Percentiles rank a stretch among this genome's conserved stretches.
phyloP scores from a whole-genome alignment of 805 yeast species.

The Isabelozyma gotoi region DNA sequence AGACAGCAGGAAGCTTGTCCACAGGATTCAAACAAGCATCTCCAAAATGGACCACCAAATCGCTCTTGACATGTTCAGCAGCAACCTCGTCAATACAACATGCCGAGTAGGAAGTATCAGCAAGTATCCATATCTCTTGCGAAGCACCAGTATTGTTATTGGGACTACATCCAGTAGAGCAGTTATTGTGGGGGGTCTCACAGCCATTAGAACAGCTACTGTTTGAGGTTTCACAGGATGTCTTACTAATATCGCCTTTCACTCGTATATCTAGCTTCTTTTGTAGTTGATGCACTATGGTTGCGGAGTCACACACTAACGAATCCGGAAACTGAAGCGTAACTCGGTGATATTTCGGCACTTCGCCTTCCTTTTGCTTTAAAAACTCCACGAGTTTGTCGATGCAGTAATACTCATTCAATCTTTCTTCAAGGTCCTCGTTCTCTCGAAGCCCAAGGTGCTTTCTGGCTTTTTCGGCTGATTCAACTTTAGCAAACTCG shows the following conservation, averaged over 20 bases:
- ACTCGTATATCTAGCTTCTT: constrained; percentile 21
- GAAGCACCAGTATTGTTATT: background rate
- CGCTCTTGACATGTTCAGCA: constrained; percentile 86
- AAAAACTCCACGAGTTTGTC: constrained; percentile 46
- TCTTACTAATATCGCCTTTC: background rate
- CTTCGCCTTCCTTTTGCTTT: constrained; percentile 19
- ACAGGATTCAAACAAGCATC: constrained; percentile 89
- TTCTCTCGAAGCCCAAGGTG: constrained; percentile 24
- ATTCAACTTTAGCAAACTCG: constrained; percentile 42
- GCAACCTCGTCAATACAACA: constrained; percentile 98
- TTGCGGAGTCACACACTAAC: constrained; percentile 74
- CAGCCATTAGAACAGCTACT: background rate
- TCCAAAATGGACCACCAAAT: constrained; percentile 88
- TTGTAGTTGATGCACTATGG: constrained; percentile 58
- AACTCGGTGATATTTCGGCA: constrained; percentile 44
- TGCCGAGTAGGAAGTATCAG: constrained; percentile 93
- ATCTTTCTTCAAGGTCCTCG: constrained; percentile 23
- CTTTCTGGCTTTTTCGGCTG: constrained; percentile 15
- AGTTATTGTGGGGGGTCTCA: background rate
- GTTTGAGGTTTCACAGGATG: too few species aligned
- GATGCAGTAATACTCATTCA: constrained; percentile 57
- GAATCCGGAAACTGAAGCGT: constrained; percentile 91
- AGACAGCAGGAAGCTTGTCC: constrained; percentile 68
- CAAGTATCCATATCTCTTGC: constrained; percentile 72
- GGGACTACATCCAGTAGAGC: background rate